Percentiles rank a stretch among this genome's conserved stretches.
phyloP scores from a whole-genome alignment of 164 flowering plant species.

The Santalum album region DNA sequence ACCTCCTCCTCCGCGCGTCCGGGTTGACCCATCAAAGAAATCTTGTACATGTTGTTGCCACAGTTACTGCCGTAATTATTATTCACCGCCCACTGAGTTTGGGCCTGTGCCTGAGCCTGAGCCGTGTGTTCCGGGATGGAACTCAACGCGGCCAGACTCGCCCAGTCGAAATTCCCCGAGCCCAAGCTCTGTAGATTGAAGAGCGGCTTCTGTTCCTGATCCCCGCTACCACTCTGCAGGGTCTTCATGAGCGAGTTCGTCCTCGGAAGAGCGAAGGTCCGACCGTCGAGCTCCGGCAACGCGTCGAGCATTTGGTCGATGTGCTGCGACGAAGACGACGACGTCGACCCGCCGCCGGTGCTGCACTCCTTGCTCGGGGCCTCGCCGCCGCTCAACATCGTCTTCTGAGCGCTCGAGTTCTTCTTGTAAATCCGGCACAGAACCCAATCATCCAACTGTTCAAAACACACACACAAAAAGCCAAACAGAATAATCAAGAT shows the following conservation, averaged over 20 bases:
- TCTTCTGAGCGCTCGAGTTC: not conserved
- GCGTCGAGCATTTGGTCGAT: not conserved
- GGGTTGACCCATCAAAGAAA: too few relatives aligned
- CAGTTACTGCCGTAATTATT: not conserved
- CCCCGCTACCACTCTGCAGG: not conserved
- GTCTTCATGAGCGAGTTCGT: not conserved
- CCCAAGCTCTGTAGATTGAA: not conserved
- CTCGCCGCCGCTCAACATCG: not conserved
- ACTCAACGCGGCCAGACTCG: not conserved
- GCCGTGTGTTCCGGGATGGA: not conserved
- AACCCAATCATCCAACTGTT: constrained; percentile 50
- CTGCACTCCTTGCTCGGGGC: too few relatives aligned
- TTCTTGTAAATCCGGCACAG: constrained; percentile 48
- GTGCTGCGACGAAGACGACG: not conserved
- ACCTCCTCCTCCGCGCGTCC: not conserved
- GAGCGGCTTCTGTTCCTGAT: not conserved
- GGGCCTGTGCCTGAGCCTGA: too few relatives aligned
- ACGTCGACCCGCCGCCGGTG: not conserved
- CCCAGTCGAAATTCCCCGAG: not conserved
- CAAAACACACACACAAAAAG: too few relatives aligned
- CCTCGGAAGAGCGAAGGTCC: not conserved
- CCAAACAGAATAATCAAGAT: too few relatives aligned
- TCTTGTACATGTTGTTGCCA: not conserved
- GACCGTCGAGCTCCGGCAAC: not conserved
- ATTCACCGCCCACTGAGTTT: not conserved